Percentiles rank a stretch among this genome's conserved stretches.
These are phyloP conservation scores for Penicillium canariense DNA, from an alignment of 495 filamentous ascomycete genomes.

Conservation along the genomic window DNA sequence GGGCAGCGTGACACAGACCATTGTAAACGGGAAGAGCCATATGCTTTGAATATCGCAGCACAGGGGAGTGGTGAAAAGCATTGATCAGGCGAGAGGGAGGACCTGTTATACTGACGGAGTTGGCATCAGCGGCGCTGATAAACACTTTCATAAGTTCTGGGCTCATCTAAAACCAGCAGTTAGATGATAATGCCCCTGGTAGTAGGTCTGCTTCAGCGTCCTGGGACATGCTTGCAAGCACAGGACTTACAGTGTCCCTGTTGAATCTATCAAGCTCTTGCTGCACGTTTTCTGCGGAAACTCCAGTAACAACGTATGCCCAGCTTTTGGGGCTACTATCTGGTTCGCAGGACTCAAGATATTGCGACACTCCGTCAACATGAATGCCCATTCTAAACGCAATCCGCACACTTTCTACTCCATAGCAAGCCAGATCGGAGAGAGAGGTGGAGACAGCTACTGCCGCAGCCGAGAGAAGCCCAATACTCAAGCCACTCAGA, in stretches of 20 bases:
- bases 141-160: conserved; percentile 31
- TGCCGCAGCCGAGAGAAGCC: conserved; percentile 36
- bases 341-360: conserved; percentile 29
- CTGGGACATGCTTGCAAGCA: neutral
- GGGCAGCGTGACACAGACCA: conserved; percentile 10
- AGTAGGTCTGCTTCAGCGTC: no score
- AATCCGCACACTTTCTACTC: conserved; percentile 30
- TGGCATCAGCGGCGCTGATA: conserved; percentile 35
- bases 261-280: conserved; percentile 35
- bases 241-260: conserved; percentile 1
- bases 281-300: conserved; percentile 31
- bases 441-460: conserved; percentile 33
- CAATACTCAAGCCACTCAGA: conserved; percentile 39
- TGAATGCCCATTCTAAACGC: conserved; percentile 40
- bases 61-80: conserved; percentile 28
- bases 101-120: conserved; percentile 41
- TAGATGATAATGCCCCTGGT: no score
- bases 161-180: no score
- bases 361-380: conserved; percentile 33
- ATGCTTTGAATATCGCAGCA: conserved; percentile 32
- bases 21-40: conserved; percentile 7
- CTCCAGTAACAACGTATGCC: conserved; percentile 40
- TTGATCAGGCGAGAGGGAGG: conserved; percentile 39
- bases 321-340: conserved; percentile 29
- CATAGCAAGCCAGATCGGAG: conserved; percentile 18